phyloP scores from a whole-genome alignment of 2,329 filamentous ascomycete genomes.

The Botrytis squamosa region DNA sequence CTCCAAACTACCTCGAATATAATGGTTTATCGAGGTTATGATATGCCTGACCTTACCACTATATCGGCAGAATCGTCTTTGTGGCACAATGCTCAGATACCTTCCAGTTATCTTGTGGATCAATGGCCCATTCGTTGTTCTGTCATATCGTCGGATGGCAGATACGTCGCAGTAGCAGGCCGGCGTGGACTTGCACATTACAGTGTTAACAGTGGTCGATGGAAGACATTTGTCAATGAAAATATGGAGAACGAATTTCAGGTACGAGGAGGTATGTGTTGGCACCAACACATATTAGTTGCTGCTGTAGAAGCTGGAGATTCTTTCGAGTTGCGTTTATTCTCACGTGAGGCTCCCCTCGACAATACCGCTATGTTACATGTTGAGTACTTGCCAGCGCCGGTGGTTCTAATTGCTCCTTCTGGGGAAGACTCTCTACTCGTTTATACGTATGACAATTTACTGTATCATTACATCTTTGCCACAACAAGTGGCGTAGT shows the following conservation, averaged over 20 bases:
- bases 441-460: slow-evolving; percentile 95
- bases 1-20: slow-evolving; percentile 85
- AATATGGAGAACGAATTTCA: slow-evolving; percentile 85
- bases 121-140: slow-evolving; percentile 92
- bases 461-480: slow-evolving; percentile 93
- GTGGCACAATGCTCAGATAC: slow-evolving; percentile 93
- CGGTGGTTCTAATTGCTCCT: slow-evolving; percentile 84
- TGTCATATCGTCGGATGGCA: slow-evolving; percentile 85
- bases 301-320: slow-evolving; percentile 86
- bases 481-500: slow-evolving; percentile 67
- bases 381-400: slow-evolving; percentile 73
- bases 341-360: slow-evolving; percentile 80
- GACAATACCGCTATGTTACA: slow-evolving; percentile 73
- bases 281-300: slow-evolving; percentile 94
- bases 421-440: slow-evolving; percentile 92
- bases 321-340: slow-evolving; percentile 84
- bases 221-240: slow-evolving; percentile 88
- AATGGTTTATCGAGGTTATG: slow-evolving; percentile 91
- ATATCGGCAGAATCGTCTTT: slow-evolving; percentile 88
- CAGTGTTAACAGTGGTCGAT: slow-evolving; percentile 87
- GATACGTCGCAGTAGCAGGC: slow-evolving; percentile 96
- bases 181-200: slow-evolving; percentile 91
- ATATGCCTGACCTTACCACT: slow-evolving; percentile 83
- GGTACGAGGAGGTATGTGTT: slow-evolving; percentile 95
- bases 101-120: slow-evolving; percentile 77